Evolutionary conservation across 768 basidiomycete species (phyloP).

Genomic region (Phlegmacium glaucopus): DNA sequence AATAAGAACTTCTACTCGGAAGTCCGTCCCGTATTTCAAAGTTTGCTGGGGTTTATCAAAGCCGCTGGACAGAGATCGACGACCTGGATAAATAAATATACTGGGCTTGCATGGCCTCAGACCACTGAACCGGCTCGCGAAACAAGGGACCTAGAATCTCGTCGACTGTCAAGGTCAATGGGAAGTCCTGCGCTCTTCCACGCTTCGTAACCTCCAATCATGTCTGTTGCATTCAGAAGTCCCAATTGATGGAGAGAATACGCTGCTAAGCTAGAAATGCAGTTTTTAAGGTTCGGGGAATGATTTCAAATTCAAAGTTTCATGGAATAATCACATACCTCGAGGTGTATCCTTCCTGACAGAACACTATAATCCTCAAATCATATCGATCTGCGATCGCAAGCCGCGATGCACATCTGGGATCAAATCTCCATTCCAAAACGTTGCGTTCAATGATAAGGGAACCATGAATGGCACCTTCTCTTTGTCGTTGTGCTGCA

Average conservation of each 20-base stretch:
- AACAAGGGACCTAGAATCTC: constrained; percentile 17
- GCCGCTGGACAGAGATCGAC: neutral
- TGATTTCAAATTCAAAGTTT: neutral
- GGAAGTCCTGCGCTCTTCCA: constrained; percentile 71
- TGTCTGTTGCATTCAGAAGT: constrained; percentile 70
- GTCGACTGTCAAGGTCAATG: constrained; percentile 26
- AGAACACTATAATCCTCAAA: constrained; percentile 69
- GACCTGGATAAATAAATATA: neutral
- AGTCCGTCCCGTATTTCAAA: too few species aligned
- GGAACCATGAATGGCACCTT: constrained; percentile 65
- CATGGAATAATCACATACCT: constrained; percentile 21
- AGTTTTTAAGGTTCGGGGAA: neutral
- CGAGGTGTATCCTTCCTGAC: constrained; percentile 70
- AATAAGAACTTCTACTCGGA: too few species aligned
- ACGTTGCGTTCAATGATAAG: constrained; percentile 73
- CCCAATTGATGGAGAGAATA: constrained; percentile 67
- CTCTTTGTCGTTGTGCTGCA: constrained; percentile 49
- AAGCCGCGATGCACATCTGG: constrained; percentile 54
- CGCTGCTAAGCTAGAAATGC: constrained; percentile 55
- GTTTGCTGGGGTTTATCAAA: too few species aligned
- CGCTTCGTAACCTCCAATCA: constrained; percentile 69
- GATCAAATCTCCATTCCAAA: constrained; percentile 81
- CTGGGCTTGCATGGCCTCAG: constrained; percentile 2
- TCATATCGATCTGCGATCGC: constrained; percentile 74
- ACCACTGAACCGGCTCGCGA: constrained; percentile 26